These are phyloP conservation scores for Sisymbrium altissimum DNA, from an alignment of 345 rosid genomes.

Conservation along the genomic window DNA sequence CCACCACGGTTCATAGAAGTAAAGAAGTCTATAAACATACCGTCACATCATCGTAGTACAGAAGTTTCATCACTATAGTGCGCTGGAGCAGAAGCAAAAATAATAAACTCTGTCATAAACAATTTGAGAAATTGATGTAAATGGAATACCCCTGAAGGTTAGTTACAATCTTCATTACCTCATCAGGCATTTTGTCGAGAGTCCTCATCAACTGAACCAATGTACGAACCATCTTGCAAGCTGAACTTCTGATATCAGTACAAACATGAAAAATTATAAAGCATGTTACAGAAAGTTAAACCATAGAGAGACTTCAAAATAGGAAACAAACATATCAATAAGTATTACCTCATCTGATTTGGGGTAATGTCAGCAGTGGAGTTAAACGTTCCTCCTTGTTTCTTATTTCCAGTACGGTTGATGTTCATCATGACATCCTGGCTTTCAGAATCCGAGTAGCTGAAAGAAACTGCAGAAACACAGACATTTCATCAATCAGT, in stretches of 20 bases:
- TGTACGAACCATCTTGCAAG: slow-evolving; percentile 95
- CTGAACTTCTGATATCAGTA: slow-evolving; percentile 66
- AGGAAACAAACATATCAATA: background rate
- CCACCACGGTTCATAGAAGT: background rate
- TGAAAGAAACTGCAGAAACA: slow-evolving; percentile 76
- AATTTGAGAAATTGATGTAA: background rate
- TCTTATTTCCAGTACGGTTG: slow-evolving; percentile 77
- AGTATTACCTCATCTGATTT: slow-evolving; percentile 86
- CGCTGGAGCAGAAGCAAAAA: slow-evolving; percentile 58
- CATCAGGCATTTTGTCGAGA: slow-evolving; percentile 90
- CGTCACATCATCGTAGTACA: slow-evolving; percentile 92
- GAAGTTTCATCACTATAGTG: slow-evolving; percentile 90
- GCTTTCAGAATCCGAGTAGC: slow-evolving; percentile 69
- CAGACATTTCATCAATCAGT: slow-evolving; percentile 17
- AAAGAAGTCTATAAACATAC: slow-evolving; percentile 45
- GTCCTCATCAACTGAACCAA: slow-evolving; percentile 97
- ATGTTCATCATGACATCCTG: slow-evolving; percentile 87
- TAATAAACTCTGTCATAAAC: slow-evolving; percentile 13
- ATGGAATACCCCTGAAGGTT: background rate
- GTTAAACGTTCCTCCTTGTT: slow-evolving; percentile 65
- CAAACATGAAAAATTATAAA: background rate
- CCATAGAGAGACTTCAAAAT: background rate
- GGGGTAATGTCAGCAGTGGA: slow-evolving; percentile 75
- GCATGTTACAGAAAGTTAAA: background rate
- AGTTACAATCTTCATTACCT: slow-evolving; percentile 43